Conservation (phyloP, 164 flowering plant genomes). For the Chimonanthus salicifolius region DNA sequence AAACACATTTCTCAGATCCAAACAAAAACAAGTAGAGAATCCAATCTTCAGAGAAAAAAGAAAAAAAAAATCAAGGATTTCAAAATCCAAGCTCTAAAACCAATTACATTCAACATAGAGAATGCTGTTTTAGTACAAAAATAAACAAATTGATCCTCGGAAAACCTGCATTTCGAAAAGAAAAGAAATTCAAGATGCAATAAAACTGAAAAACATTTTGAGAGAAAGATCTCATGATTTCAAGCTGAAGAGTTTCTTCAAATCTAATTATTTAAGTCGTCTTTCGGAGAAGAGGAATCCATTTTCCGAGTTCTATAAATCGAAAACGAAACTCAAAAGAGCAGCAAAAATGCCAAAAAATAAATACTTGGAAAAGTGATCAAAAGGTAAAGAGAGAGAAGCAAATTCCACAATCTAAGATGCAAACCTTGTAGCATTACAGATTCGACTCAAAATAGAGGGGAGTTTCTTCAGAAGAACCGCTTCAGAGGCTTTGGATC, state of each 20-base stretch:
- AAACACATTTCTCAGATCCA: not conserved
- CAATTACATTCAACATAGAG: not conserved
- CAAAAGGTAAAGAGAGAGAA: no score
- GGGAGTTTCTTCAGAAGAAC: not conserved
- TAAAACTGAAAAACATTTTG: no score
- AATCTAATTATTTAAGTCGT: no score
- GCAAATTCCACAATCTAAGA: not conserved
- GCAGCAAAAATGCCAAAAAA: no score
- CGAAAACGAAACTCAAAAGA: no score
- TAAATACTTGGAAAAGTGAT: no score
- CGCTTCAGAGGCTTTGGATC: not conserved
- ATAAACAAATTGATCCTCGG: not conserved
- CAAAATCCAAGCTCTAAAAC: not conserved
- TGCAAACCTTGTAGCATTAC: not conserved
- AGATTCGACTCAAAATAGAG: not conserved
- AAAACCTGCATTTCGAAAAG: slow-evolving; percentile 1
- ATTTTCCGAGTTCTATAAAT: no score
- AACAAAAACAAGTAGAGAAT: not conserved
- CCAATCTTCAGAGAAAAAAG: not conserved
- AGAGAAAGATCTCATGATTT: not conserved
- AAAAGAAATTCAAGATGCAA: not conserved
- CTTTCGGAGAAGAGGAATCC: no score
- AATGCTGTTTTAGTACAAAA: not conserved
- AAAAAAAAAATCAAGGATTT: not conserved
- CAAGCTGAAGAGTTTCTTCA: not conserved